Conservation (phyloP, 2,329 filamentous ascomycete species). For the Curvularia spicifera region DNA sequence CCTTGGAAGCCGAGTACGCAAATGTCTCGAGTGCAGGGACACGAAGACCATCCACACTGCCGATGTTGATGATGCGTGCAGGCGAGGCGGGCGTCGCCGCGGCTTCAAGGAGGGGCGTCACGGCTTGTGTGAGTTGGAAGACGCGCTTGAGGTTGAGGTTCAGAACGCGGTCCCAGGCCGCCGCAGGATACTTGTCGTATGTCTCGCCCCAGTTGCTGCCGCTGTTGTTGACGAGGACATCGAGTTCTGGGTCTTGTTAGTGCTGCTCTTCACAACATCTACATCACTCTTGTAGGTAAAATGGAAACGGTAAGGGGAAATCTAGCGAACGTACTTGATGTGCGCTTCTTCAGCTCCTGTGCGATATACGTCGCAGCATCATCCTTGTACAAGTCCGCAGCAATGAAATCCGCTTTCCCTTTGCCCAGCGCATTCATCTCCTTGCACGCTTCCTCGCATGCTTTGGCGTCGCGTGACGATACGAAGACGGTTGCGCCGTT, state of each 20-base stretch:
- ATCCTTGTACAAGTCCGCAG: constrained; percentile 68
- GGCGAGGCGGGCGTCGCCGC: constrained; percentile 56
- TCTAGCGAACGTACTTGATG: constrained; percentile 49
- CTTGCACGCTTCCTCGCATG: constrained; percentile 65
- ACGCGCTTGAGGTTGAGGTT: constrained; percentile 68
- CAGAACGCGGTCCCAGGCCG: constrained; percentile 63
- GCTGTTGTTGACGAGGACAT: constrained; percentile 71
- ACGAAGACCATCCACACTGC: constrained; percentile 67
- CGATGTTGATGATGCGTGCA: constrained; percentile 69
- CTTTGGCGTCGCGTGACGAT: constrained; percentile 67
- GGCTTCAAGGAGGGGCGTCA: constrained; percentile 67
- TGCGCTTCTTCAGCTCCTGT: constrained; percentile 61
- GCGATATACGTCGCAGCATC: constrained; percentile 64
- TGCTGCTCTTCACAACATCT: background rate
- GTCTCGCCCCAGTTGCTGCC: constrained; percentile 69
- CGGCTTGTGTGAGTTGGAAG: constrained; percentile 68
- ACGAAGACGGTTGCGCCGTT: constrained; percentile 74
- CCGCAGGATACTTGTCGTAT: constrained; percentile 63
- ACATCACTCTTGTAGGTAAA: background rate
- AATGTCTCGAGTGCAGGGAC: constrained; percentile 66
- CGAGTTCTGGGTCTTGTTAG: constrained; percentile 51
- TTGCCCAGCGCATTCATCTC: constrained; percentile 63
- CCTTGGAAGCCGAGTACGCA: constrained; percentile 67
- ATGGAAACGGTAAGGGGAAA: too few species aligned
- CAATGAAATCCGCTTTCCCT: constrained; percentile 65